phyloP scores from a whole-genome alignment of 2,329 filamentous ascomycete genomes.

The Penicillium sp. region DNA sequence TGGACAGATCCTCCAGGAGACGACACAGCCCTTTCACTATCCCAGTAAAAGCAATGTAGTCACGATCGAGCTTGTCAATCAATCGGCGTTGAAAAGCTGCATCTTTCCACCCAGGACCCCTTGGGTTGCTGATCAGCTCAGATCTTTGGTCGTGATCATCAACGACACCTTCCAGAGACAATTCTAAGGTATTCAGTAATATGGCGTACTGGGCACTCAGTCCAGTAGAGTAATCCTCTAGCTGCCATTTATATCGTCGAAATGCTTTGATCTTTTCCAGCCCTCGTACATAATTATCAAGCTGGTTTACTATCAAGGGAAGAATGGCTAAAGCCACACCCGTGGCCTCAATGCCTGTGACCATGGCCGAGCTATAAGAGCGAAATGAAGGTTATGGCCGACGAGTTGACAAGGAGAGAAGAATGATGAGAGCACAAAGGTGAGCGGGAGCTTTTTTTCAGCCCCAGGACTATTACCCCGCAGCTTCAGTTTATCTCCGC shows the following conservation, averaged over 20 bases:
- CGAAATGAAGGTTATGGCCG: too few relatives aligned
- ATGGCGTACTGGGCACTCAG: constrained; percentile 10
- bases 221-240: constrained; percentile 9
- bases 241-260: constrained; percentile 13
- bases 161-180: neutral
- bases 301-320: constrained; percentile 24
- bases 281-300: constrained; percentile 21
- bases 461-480: too few relatives aligned
- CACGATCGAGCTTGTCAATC: neutral
- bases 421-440: too few relatives aligned
- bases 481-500: too few relatives aligned
- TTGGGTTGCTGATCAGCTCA: neutral
- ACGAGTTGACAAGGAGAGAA: too few relatives aligned
- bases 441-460: too few relatives aligned
- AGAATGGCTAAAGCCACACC: constrained; percentile 23
- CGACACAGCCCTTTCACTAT: neutral
- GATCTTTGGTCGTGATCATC: neutral
- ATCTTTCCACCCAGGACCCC: neutral
- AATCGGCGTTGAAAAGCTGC: neutral
- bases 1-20: neutral
- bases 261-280: constrained; percentile 16
- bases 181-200: constrained; percentile 5
- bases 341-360: constrained; percentile 8
- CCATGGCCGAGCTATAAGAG: neutral
- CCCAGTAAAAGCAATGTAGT: neutral